phyloP scores from a whole-genome alignment of 164 flowering plant species.

The Stephania yunnanensis region DNA sequence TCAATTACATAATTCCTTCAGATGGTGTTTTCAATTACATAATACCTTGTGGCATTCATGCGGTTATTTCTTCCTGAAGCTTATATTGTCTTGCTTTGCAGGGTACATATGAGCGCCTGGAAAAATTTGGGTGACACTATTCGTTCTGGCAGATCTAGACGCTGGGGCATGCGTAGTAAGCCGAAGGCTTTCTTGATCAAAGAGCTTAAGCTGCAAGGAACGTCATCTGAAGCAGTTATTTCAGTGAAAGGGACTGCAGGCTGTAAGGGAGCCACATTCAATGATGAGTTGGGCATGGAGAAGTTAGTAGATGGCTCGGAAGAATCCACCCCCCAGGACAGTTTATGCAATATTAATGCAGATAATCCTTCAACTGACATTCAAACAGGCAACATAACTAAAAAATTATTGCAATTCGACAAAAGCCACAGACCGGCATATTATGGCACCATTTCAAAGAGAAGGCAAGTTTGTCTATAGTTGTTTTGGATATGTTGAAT shows the following conservation, averaged over 20 bases:
- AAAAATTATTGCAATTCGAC: conserved; percentile 81
- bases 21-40: background rate
- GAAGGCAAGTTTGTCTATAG: conserved; percentile 40
- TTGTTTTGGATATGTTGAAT: background rate
- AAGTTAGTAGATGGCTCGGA: conserved; percentile 49
- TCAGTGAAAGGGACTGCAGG: conserved; percentile 13
- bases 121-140: conserved; percentile 32
- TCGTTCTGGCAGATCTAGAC: conserved; percentile 38
- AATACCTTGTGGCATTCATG: background rate
- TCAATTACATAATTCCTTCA: too few relatives aligned
- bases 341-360: conserved; percentile 17
- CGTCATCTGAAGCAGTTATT: conserved; percentile 17
- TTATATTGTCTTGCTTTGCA: conserved; percentile 23
- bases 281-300: conserved; percentile 36
- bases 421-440: conserved; percentile 91
- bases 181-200: conserved; percentile 66
- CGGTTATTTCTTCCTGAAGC: background rate
- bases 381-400: conserved; percentile 29
- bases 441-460: conserved; percentile 77
- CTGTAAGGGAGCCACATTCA: conserved; percentile 23
- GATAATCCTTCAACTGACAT: conserved; percentile 17
- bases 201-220: conserved; percentile 59
- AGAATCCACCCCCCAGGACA: conserved; percentile 28
- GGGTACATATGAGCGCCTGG: conserved; percentile 69
- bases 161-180: conserved; percentile 73